phyloP scores from a whole-genome alignment of 2,329 filamentous ascomycete species.

The Diaporthe australafricana region DNA sequence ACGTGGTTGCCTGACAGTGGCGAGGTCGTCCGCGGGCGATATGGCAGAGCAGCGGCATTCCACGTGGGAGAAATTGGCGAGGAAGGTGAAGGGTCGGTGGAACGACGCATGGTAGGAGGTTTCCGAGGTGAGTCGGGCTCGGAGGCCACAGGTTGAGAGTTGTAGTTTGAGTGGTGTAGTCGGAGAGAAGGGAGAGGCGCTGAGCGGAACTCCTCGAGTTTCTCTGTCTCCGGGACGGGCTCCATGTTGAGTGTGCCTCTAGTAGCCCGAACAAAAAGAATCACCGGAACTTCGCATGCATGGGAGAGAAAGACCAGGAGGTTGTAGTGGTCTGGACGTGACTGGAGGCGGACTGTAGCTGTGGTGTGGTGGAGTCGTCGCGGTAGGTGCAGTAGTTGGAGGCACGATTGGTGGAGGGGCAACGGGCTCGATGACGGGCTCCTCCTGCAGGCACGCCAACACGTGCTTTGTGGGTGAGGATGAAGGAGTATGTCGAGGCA shows the following conservation, averaged over 20 bases:
- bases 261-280: conserved; percentile 7
- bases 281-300: conserved; percentile 27
- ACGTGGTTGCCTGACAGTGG: conserved; percentile 68
- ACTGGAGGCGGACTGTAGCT: conserved; percentile 7
- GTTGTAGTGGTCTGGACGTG: not conserved
- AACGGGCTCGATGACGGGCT: not conserved
- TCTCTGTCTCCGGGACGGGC: conserved; percentile 75
- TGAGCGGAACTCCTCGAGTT: conserved; percentile 74
- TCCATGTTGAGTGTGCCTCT: conserved; percentile 62
- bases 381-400: conserved; percentile 10
- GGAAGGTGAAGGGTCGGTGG: conserved; percentile 66
- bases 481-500: not conserved
- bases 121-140: conserved; percentile 61
- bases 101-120: conserved; percentile 65
- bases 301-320: not conserved
- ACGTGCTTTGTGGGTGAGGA: conserved; percentile 23
- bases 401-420: conserved; percentile 27
- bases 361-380: conserved; percentile 21
- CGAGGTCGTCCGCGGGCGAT: conserved; percentile 72
- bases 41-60: conserved; percentile 62
- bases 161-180: conserved; percentile 51
- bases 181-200: conserved; percentile 67
- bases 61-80: conserved; percentile 66
- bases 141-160: conserved; percentile 48
- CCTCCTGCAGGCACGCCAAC: conserved; percentile 16